These are phyloP conservation scores for Aspergillus aculeatus DNA, from an alignment of 2,329 filamentous ascomycete genomes.

Conservation along the genomic window DNA sequence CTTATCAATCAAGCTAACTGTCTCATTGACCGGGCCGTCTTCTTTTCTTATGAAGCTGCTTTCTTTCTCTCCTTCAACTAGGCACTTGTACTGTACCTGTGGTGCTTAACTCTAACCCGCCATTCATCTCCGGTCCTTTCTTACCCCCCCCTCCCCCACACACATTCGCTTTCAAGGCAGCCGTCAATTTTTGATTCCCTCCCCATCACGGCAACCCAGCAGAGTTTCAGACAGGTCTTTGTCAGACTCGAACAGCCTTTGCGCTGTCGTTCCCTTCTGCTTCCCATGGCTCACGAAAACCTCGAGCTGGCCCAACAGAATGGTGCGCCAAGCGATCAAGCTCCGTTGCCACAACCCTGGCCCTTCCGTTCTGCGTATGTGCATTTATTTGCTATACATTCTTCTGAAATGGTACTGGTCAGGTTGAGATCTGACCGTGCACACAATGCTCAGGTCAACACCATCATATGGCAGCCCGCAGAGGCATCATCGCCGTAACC, in stretches of 20 bases:
- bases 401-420: neutral
- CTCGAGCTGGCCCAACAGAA: constrained; percentile 18
- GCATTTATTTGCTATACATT: neutral
- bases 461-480: constrained; percentile 63
- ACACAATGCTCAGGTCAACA: constrained; percentile 48
- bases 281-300: constrained; percentile 27
- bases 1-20: neutral
- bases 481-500: constrained; percentile 62
- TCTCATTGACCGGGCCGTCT: neutral
- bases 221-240: neutral
- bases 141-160: constrained; percentile 11
- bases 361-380: constrained; percentile 30
- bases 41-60: neutral
- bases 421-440: neutral
- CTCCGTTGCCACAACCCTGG: constrained; percentile 15
- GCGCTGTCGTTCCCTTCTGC: neutral
- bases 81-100: neutral
- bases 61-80: neutral
- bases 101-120: constrained; percentile 6
- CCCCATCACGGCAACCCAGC: neutral
- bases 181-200: constrained; percentile 13
- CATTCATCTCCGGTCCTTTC: constrained; percentile 3
- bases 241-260: constrained; percentile 2
- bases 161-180: constrained; percentile 22
- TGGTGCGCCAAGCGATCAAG: constrained; percentile 17